phyloP scores from a whole-genome alignment of 2,329 filamentous ascomycete genomes.

The Helotiales sp. region DNA sequence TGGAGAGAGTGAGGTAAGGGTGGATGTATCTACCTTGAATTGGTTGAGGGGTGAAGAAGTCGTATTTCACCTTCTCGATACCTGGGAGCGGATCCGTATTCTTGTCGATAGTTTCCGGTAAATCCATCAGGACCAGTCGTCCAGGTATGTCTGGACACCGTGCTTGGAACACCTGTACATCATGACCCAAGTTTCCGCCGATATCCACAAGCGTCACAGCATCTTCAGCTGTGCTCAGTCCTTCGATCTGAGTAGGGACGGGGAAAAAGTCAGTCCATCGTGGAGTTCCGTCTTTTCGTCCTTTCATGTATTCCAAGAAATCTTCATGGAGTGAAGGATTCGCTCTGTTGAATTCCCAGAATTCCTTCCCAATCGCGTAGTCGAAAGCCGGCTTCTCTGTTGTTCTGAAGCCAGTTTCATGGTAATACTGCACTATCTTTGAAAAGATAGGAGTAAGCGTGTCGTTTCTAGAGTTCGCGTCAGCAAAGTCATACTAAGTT shows the following conservation, averaged over 20 bases:
- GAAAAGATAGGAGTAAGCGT: conserved; percentile 3
- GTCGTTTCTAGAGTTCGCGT: neutral
- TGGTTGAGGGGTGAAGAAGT: conserved; percentile 33
- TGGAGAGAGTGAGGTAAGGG: too few relatives aligned
- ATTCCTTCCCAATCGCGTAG: conserved; percentile 6
- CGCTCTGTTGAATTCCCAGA: conserved; percentile 3
- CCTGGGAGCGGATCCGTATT: conserved; percentile 24
- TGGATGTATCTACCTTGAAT: conserved; percentile 27
- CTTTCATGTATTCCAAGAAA: conserved; percentile 12
- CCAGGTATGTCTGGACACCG: conserved; percentile 15
- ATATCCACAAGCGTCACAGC: conserved; percentile 29
- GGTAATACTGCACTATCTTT: conserved; percentile 7
- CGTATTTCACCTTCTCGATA: conserved; percentile 31
- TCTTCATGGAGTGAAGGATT: conserved; percentile 7
- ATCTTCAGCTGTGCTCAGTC: conserved; percentile 18
- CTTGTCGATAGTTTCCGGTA: conserved; percentile 26
- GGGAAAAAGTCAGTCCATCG: conserved; percentile 16
- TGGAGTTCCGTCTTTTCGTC: conserved; percentile 3
- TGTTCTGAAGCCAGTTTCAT: conserved; percentile 6
- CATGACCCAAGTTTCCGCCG: conserved; percentile 22
- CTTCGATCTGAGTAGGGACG: neutral
- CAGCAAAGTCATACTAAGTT: neutral
- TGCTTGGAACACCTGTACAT: conserved; percentile 16
- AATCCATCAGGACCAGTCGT: conserved; percentile 33
- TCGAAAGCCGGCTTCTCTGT: conserved; percentile 8